Conservation (phyloP, 1,139 yeast genomes). For the Yamadazyma triangularis region DNA sequence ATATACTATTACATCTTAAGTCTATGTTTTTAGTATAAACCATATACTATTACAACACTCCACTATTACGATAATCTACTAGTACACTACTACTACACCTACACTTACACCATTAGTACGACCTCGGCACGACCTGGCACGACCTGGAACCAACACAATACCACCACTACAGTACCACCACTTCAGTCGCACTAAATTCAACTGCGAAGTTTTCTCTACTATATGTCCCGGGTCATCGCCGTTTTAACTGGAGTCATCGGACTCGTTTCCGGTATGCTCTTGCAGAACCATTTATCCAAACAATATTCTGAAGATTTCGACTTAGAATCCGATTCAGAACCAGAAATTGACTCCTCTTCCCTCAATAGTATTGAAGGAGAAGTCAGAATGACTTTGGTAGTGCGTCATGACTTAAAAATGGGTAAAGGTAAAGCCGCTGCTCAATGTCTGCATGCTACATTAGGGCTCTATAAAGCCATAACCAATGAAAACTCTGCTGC, state of each 20-base stretch:
- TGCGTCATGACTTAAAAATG: constrained; percentile 88
- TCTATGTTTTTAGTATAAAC: too few relatives aligned
- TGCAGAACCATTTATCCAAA: background rate
- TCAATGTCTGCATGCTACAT: constrained; percentile 96
- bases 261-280: background rate
- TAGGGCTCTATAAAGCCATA: constrained; percentile 78
- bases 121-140: too few relatives aligned
- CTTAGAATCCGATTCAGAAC: constrained; percentile 29
- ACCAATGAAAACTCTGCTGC: constrained; percentile 49
- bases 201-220: too few relatives aligned
- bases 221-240: too few relatives aligned
- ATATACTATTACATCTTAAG: too few relatives aligned
- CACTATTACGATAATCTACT: too few relatives aligned
- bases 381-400: constrained; percentile 82
- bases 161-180: too few relatives aligned
- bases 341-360: constrained; percentile 51
- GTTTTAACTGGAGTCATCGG: background rate
- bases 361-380: constrained; percentile 69
- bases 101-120: too few relatives aligned
- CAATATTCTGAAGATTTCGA: constrained; percentile 1
- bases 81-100: too few relatives aligned
- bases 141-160: too few relatives aligned
- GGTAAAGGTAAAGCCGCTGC: constrained; percentile 96
- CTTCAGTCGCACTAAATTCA: too few relatives aligned
- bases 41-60: too few relatives aligned